Percentiles rank a stretch among this genome's conserved stretches.
These are phyloP conservation scores for Metschnikowia gelsemii DNA, from an alignment of 805 yeast genomes.

Conservation along the genomic window DNA sequence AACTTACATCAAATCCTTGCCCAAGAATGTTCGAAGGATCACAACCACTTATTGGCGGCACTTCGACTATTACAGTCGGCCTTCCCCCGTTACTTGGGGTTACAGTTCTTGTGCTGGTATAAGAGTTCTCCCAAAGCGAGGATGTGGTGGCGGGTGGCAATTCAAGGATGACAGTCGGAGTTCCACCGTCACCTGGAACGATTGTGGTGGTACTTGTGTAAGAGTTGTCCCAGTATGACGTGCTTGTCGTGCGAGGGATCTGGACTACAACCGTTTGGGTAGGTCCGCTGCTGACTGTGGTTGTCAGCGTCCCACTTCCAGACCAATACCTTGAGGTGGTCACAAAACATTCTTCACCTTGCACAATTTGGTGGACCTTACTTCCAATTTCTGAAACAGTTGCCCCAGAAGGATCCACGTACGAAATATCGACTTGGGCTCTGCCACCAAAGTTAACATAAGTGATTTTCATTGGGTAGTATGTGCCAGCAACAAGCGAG, in stretches of 20 bases:
- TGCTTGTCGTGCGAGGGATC: background rate
- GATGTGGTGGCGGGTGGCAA: background rate
- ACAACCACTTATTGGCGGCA: constrained; percentile 1
- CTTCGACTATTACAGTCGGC: no score
- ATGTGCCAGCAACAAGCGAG: background rate
- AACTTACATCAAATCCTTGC: constrained; percentile 2
- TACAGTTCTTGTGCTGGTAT: no score
- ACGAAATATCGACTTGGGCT: background rate
- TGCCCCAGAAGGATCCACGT: constrained; percentile 10
- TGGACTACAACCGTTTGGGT: background rate
- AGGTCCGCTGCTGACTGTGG: constrained; percentile 1
- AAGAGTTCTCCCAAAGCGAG: no score
- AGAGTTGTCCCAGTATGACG: background rate
- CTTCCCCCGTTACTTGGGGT: no score
- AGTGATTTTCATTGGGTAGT: constrained; percentile 4
- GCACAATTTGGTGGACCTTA: constrained; percentile 8
- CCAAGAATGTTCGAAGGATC: background rate
- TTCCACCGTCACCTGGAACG: background rate
- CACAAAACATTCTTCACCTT: constrained; percentile 2
- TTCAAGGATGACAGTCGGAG: background rate
- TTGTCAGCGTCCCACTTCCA: constrained; percentile 1
- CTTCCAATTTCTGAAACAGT: constrained; percentile 8
- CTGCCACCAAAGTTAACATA: constrained; percentile 2
- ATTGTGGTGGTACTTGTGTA: background rate
- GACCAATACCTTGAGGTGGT: constrained; percentile 5